Conservation (phyloP, 176 grass and related monocot genomes). For the Ensete ventricosum region DNA sequence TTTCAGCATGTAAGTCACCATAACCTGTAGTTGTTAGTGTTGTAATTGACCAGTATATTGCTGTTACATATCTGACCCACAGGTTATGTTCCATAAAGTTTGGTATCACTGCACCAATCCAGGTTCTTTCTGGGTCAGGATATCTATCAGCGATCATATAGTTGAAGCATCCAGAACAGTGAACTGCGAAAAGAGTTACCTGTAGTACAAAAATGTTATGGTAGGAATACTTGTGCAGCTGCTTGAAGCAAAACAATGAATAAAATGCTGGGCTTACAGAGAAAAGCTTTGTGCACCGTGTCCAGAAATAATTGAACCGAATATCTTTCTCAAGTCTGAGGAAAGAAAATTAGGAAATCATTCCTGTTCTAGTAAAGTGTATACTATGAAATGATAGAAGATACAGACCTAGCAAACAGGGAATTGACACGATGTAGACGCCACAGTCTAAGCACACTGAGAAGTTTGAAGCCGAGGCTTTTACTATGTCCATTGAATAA, state of each 20-base stretch:
- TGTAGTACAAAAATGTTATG: not conserved
- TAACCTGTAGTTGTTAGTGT: conserved; percentile 16
- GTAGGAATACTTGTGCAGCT: not conserved
- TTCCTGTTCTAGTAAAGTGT: not conserved
- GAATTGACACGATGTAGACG: conserved; percentile 10
- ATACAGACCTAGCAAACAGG: conserved; percentile 5
- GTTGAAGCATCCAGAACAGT: conserved; percentile 17
- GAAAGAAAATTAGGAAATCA: not conserved
- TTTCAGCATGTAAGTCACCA: conserved; percentile 17
- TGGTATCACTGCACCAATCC: conserved; percentile 17
- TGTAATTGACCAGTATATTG: conserved; percentile 22
- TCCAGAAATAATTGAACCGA: conserved; percentile 7
- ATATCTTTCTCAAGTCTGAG: conserved; percentile 20
- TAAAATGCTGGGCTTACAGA: conserved; percentile 3
- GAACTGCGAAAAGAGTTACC: conserved; percentile 14
- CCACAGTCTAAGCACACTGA: conserved; percentile 14
- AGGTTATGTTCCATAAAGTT: conserved; percentile 8
- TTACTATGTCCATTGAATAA: not conserved
- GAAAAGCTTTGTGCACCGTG: conserved; percentile 6
- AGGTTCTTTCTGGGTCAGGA: not conserved
- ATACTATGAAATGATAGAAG: not conserved
- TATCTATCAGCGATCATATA: conserved; percentile 20
- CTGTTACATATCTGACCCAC: conserved; percentile 14
- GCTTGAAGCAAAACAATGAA: not conserved
- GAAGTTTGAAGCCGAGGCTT: conserved; percentile 8